phyloP scores from a whole-genome alignment of 2,329 filamentous ascomycete species.

The Sphaerulina populicola region DNA sequence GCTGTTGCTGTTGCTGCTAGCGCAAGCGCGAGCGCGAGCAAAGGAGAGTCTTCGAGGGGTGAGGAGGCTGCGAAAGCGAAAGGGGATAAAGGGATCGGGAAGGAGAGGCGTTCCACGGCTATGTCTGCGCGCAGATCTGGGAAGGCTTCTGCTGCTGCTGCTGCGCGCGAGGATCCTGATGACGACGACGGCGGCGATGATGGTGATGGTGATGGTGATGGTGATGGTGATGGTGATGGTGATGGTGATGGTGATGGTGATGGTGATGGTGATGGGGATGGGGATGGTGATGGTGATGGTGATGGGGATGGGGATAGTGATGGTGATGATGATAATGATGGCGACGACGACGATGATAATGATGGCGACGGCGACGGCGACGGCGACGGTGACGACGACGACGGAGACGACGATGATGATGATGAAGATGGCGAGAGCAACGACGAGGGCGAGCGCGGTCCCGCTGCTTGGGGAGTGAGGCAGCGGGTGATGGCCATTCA shows the following conservation, averaged over 20 bases:
- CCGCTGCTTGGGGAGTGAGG: neutral
- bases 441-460: neutral
- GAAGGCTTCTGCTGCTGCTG: neutral
- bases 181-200: constrained; percentile 10
- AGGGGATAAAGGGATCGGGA: constrained; percentile 9
- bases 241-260: constrained; percentile 10
- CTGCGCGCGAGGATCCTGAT: neutral
- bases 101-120: constrained; percentile 6
- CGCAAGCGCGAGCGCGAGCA: constrained; percentile 3
- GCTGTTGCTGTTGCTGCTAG: too few relatives aligned
- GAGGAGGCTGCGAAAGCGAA: neutral
- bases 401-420: constrained; percentile 9
- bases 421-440: neutral
- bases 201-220: constrained; percentile 4
- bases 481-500: constrained; percentile 1
- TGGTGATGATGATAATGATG: constrained; percentile 9
- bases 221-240: constrained; percentile 7
- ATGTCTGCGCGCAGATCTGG: constrained; percentile 1
- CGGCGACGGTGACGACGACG: constrained; percentile 4
- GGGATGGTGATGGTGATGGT: constrained; percentile 7
- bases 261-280: constrained; percentile 4
- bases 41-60: constrained; percentile 5
- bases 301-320: too few relatives aligned
- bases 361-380: constrained; percentile 9
- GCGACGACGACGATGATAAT: constrained; percentile 4